Percentiles rank a stretch among this genome's conserved stretches.
phyloP scores from a whole-genome alignment of 2,329 filamentous ascomycete genomes.

The Ophiostoma sp. region DNA sequence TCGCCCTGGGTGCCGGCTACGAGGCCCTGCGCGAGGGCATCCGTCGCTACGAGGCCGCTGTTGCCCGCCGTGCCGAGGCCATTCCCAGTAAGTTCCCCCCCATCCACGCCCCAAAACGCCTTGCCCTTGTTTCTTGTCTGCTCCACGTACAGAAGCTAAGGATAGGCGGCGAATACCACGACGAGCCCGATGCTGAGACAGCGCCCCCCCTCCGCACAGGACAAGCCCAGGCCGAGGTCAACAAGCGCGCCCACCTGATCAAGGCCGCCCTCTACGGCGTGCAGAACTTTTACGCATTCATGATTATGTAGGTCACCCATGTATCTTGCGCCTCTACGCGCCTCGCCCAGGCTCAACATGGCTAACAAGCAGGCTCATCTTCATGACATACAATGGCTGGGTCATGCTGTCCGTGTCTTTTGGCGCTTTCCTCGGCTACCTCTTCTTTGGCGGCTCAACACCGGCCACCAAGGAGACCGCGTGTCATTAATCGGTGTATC shows the following conservation, averaged over 20 bases:
- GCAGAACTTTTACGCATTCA: slow-evolving; percentile 98
- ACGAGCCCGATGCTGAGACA: slow-evolving; percentile 50
- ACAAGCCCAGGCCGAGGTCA: slow-evolving; percentile 57
- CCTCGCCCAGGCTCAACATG: no score
- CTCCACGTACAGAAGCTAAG: slow-evolving; percentile 4
- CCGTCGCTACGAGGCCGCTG: slow-evolving; percentile 65
- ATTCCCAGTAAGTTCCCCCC: slow-evolving; percentile 46
- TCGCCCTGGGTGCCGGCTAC: slow-evolving; percentile 84
- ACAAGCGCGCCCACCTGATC: slow-evolving; percentile 66
- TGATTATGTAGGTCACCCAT: slow-evolving; percentile 82
- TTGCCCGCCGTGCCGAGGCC: slow-evolving; percentile 45
- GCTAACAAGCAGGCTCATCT: slow-evolving; percentile 65
- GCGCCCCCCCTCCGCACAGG: slow-evolving; percentile 66
- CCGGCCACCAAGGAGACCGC: slow-evolving; percentile 78
- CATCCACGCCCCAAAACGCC: not conserved
- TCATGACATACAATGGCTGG: slow-evolving; percentile 99
- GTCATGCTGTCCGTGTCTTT: slow-evolving; percentile 89
- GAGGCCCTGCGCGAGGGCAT: slow-evolving; percentile 77
- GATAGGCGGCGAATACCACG: slow-evolving; percentile 6
- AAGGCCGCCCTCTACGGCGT: slow-evolving; percentile 82
- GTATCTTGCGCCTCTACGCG: not conserved
- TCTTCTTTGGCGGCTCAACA: slow-evolving; percentile 68
- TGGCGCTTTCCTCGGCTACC: slow-evolving; percentile 83
- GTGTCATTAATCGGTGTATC: slow-evolving; percentile 60
- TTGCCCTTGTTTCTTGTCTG: not conserved